A percentile compares a stretch with the other conserved stretches of the same genome.
phyloP scores from a whole-genome alignment of 2,329 filamentous ascomycete genomes.

The Rhynchosporium secalis region DNA sequence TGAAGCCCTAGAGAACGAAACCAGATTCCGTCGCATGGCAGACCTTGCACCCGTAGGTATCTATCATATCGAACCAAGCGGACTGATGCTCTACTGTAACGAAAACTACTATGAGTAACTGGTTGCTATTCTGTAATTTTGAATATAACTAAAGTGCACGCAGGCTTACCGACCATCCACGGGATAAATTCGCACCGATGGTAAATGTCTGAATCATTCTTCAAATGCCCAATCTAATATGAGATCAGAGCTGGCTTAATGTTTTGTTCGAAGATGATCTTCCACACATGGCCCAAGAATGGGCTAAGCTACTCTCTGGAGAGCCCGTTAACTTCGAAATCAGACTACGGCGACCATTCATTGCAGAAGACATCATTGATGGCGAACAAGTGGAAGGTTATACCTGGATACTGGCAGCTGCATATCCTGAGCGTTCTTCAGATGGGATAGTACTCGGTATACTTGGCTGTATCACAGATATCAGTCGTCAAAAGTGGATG shows the following conservation, averaged over 20 bases:
- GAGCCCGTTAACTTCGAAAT: slow-evolving; percentile 30
- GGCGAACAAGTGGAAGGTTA: slow-evolving; percentile 47
- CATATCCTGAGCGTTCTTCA: slow-evolving; percentile 28
- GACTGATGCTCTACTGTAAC: slow-evolving; percentile 70
- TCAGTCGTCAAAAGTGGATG: slow-evolving; percentile 31
- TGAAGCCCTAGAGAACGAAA: slow-evolving; percentile 55
- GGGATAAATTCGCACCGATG: slow-evolving; percentile 42
- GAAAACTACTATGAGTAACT: slow-evolving; percentile 55
- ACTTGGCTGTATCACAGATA: slow-evolving; percentile 32
- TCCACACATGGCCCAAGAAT: slow-evolving; percentile 26
- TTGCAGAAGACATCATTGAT: slow-evolving; percentile 53
- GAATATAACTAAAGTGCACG: not conserved
- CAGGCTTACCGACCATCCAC: slow-evolving; percentile 49
- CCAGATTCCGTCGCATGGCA: slow-evolving; percentile 68
- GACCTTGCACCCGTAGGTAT: slow-evolving; percentile 75
- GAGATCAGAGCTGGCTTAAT: slow-evolving; percentile 25
- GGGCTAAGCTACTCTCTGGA: slow-evolving; percentile 30
- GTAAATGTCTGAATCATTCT: slow-evolving; percentile 9
- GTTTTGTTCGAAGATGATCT: slow-evolving; percentile 27
- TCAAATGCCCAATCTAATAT: not conserved
- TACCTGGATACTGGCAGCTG: slow-evolving; percentile 32
- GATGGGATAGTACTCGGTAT: slow-evolving; percentile 27
- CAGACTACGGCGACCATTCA: slow-evolving; percentile 43
- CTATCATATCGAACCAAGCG: slow-evolving; percentile 66
- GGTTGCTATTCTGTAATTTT: not conserved